Evolutionary conservation across 2,329 filamentous ascomycete species (phyloP).

Genomic region (Colletotrichum simmondsii): DNA sequence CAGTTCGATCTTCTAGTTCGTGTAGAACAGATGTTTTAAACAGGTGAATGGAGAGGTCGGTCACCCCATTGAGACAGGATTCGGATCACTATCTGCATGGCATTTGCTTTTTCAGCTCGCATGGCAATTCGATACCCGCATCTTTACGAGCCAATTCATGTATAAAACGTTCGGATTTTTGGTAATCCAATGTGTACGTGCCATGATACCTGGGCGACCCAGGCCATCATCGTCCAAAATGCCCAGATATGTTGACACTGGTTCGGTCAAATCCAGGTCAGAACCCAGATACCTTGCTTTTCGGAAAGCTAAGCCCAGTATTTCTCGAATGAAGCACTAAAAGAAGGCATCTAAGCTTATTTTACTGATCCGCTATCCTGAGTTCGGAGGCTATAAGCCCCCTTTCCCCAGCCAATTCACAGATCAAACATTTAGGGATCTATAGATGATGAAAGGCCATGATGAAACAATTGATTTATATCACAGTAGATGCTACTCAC

Average conservation of each 20-base stretch:
- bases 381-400: not conserved
- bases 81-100: too few relatives aligned
- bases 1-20: not conserved
- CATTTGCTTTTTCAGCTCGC: too few relatives aligned
- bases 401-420: not conserved
- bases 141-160: rapidly evolving
- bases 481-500: not conserved
- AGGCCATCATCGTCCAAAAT: not conserved
- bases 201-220: not conserved
- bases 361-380: too few relatives aligned
- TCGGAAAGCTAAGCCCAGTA: too few relatives aligned
- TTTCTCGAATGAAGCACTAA: not conserved
- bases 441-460: not conserved
- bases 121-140: not conserved
- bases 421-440: too few relatives aligned
- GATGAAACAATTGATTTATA: not conserved
- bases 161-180: not conserved
- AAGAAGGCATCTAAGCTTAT: not conserved
- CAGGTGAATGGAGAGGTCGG: too few relatives aligned
- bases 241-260: not conserved
- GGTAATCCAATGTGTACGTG: not conserved
- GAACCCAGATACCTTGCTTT: too few relatives aligned
- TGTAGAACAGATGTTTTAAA: too few relatives aligned
- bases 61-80: too few relatives aligned
- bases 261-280: not conserved